Base-by-base conservation (phyloP, 306 rosid species). In the Malus fusca region DNA sequence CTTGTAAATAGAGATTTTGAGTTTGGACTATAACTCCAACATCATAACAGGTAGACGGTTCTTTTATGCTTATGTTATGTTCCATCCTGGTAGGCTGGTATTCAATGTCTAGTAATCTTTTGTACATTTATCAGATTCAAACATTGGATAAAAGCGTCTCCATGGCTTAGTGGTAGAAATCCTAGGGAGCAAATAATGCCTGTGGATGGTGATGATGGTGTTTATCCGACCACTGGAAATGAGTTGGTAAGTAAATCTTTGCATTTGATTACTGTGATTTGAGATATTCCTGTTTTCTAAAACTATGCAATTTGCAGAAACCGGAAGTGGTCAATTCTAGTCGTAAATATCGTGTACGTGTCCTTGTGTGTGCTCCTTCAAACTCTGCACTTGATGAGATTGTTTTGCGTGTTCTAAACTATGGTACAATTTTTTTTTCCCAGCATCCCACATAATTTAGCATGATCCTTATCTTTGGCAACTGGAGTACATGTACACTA, bases 341-440 rank as follows among this genome's bases (percentile, higher is more conserved):
- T 73, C 95, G 98, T 26, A 94, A 90, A 81, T 91, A 94, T 82
- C 97, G 93, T 52, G 94, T 94, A 63, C 86, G 93, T 55, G 96
- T 91, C 66, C 88, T 94, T 72, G 98, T 94, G 31, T 94, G 97
- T 11, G 98, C 98, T 68, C 97, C 96, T 70, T 94, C 97, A 73
- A 94, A 94, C 79, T 94, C 98, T 75, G 98, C 98, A 28, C 90
- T 94, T 5, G 98, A 94, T 80, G 98, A 94, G 88, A 94, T 94
- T 86, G 96, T 91, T 66, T 76, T 91, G 88, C 97, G 98, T 48
- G 95, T 94, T 84, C 82, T 86, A 62, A 87, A 83, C 82, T 88
- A 87, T 62, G 97, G 98, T 94, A 88, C 33, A 44, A 35, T 62
- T 79, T 66, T 69, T 69, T 75, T 25, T 73, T 52, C 18, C 67